These are phyloP conservation scores for Salix dunnii DNA, from an alignment of 345 rosid species.

Conservation along the genomic window DNA sequence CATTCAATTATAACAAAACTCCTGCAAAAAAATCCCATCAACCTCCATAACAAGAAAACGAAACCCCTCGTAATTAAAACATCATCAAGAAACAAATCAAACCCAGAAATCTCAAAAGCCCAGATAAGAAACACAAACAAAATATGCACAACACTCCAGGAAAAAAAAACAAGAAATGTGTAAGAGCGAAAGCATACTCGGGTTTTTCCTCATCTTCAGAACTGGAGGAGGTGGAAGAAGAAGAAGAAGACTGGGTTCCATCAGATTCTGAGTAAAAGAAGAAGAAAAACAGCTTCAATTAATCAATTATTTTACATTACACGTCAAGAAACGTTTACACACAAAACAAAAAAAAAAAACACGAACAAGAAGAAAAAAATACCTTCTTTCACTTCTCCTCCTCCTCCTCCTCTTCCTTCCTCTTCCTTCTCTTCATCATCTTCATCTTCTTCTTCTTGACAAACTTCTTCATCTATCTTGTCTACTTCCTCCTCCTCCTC, in stretches of 20 bases:
- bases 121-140: neutral
- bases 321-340: conserved; percentile 8
- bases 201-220: conserved; percentile 48
- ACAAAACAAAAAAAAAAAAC: neutral
- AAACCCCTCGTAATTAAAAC: neutral
- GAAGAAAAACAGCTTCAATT: conserved; percentile 14
- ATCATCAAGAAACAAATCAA: neutral
- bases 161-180: conserved; percentile 11
- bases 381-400: conserved; percentile 18
- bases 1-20: neutral
- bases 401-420: conserved; percentile 28
- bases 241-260: conserved; percentile 38
- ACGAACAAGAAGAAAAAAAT: neutral
- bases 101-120: neutral
- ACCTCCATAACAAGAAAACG: neutral
- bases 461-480: conserved; percentile 15
- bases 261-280: conserved; percentile 47
- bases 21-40: neutral
- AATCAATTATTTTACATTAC: conserved; percentile 15
- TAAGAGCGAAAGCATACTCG: conserved; percentile 44
- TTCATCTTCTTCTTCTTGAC: conserved; percentile 25
- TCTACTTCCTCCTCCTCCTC: neutral
- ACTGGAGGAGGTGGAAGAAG: conserved; percentile 15
- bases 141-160: neutral
- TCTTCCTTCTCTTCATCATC: conserved; percentile 27